Evolutionary conservation across 2,329 filamentous ascomycete genomes (phyloP), one percentile per base, ranked within the genome.

Genomic region (Fusarium sp.): DNA sequence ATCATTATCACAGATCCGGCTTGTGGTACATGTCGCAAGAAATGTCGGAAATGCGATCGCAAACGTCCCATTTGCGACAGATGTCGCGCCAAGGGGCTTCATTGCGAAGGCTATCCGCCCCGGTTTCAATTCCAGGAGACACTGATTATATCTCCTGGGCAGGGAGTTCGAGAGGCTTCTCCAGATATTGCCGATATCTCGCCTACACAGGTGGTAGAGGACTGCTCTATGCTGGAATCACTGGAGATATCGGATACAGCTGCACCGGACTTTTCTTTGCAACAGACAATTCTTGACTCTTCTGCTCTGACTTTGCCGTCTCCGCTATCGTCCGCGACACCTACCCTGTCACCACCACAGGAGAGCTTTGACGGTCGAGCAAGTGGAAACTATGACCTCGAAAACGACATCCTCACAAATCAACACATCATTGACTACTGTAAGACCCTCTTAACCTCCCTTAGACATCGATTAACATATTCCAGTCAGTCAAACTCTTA

Each of bases 31-130:
- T 76, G 74, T 40, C 73, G 74, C 38, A 76, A 71, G 26, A 76
- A 76, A 53, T 76, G 74, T 38, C 74, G 74, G n/a, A 76, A 75
- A 55, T 76, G 74, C 46, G 74, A 76, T 34, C 68, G 74, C 8
- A 67, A 69, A 26, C 70, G 74, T 2, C 74, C 74, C 5, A 50
- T 71, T 11, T 76, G 74, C 24, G 71, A 74, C 30, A 67, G 74
- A 63, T 76, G 74, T 23, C 67, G 65, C 24, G 54, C 59, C 10
- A 76, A 75, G 24, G 74, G 74, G 7, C 65, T 76, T 12, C 68
- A 71, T 6, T 76, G 74, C 26, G 74, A 76, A n/a, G 74, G 74
- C 6, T 76, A 76, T 20, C 74, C 74, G 1, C 72, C 74, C 0
- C 56, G 61, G 3, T 76, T 76, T 20, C 72, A 76, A 28, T 76